A percentile compares a stretch with the other conserved stretches of the same genome.
Evolutionary conservation across 441 rosid species (phyloP).

Genomic region (Gossypium trilobum): DNA sequence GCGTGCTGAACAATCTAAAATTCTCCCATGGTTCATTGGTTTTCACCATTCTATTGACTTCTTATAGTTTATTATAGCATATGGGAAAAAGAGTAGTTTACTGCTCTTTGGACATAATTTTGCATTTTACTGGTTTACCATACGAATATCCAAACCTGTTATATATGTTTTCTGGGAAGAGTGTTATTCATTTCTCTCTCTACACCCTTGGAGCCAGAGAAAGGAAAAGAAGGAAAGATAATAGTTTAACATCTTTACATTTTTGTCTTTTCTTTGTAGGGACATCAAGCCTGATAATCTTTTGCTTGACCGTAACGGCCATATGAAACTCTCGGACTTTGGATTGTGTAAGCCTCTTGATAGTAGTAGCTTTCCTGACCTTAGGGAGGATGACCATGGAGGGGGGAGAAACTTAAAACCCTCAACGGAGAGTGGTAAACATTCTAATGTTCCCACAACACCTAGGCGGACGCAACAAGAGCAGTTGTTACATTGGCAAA

Average conservation of each 20-base stretch:
- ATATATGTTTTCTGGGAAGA: not conserved
- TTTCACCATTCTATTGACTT: not conserved
- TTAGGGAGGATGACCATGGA: conserved; percentile 36
- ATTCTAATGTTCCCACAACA: conserved; percentile 34
- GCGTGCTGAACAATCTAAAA: not conserved
- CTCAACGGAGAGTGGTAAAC: conserved; percentile 34
- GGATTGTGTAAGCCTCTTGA: conserved; percentile 54
- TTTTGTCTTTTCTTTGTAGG: conserved; percentile 22
- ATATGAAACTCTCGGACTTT: conserved; percentile 57
- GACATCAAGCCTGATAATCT: conserved; percentile 60
- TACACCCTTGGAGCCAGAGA: not conserved
- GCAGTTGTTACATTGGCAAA: conserved; percentile 54
- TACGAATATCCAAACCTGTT: not conserved
- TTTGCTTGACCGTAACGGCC: conserved; percentile 46
- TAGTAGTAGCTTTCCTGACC: conserved; percentile 38
- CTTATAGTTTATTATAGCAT: not conserved
- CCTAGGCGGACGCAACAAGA: conserved; percentile 50
- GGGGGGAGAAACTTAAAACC: conserved; percentile 31
- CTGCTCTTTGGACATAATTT: not conserved
- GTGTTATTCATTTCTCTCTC: not conserved
- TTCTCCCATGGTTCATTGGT: not conserved
- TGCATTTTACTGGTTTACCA: not conserved
- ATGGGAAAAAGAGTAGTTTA: not conserved
- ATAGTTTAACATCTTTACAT: not conserved
- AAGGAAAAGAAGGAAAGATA: not conserved